Conservation (phyloP, 2,329 filamentous ascomycete genomes). For the Neobulgaria alba region DNA sequence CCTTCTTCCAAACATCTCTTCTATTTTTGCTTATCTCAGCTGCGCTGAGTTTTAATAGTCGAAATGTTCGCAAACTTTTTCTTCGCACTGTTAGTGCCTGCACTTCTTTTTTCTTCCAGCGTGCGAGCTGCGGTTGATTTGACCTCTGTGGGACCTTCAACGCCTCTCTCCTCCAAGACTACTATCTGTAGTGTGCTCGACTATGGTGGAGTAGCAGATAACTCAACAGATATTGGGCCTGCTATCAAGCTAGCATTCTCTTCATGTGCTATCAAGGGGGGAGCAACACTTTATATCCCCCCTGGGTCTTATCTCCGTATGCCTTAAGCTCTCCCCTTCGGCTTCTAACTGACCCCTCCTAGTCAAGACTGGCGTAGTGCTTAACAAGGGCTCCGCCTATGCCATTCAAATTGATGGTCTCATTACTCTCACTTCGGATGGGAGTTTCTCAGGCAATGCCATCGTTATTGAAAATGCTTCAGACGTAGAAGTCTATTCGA, state of each 20-base stretch:
- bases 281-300: slow-evolving; percentile 13
- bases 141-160: slow-evolving; percentile 24
- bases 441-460: slow-evolving; percentile 12
- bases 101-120: slow-evolving; percentile 8
- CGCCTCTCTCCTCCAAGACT: slow-evolving; percentile 22
- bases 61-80: too few species aligned
- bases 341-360: too few species aligned
- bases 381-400: slow-evolving; percentile 28
- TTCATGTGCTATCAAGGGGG: slow-evolving; percentile 22
- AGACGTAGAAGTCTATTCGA: slow-evolving; percentile 31
- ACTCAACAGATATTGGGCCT: slow-evolving; percentile 27
- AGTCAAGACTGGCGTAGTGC: slow-evolving; percentile 11
- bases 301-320: slow-evolving; percentile 13
- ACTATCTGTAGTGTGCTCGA: slow-evolving; percentile 29
- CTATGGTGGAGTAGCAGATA: slow-evolving; percentile 27
- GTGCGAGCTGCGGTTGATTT: slow-evolving; percentile 9
- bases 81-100: too few species aligned
- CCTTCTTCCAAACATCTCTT: too few species aligned
- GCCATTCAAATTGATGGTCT: slow-evolving; percentile 31
- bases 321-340: not conserved
- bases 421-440: slow-evolving; percentile 14
- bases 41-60: too few species aligned
- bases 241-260: slow-evolving; percentile 26
- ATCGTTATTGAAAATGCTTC: slow-evolving; percentile 16
- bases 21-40: too few species aligned